Evolutionary conservation across 176 grass and related monocot species (phyloP), one percentile per base, ranked within the genome.

Genomic region (Pharus latifolius): DNA sequence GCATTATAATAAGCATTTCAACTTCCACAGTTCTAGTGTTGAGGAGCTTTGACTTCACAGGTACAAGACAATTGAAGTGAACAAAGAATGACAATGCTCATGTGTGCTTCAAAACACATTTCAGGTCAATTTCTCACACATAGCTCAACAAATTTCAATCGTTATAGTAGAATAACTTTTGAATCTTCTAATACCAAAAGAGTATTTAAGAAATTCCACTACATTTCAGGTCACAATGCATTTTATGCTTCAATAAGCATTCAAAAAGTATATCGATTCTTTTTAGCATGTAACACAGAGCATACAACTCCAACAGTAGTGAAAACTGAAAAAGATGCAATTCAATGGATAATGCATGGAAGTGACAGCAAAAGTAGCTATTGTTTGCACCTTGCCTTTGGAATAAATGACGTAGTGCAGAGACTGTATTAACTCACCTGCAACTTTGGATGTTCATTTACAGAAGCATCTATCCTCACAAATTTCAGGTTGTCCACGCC

Each of bases 391-490:
- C 16, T 16, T 63, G 26, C 19, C 20, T 47, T 53, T 43, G 29
- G 10, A 34, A 45, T 20, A 57, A 28, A 68, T 56, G 40, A n/a
- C n/a, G 2, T 20, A 64, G 23, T 26, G 40, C 37, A 48, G 40
- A 74, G n/a, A 34, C 9, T 38, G 8, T 18, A 30, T 59, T 26
- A 40, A 62, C 55, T 82, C 53, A 92, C 89, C 81, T 92, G 66
- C 60, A 92, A 68, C 74, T 88, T 82, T 43, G 89, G 89, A 75
- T 92, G 89, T 37, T 92, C 89, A 79, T 92, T 92, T 26, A 81
- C 69, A 61, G 84, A 92, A 84, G 78, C 89, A 84, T 88, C 89
- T 32, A 88, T 84, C 19, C 89, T 79, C 50, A 81, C 69, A 69
- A 92, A 82, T 76, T 84, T 92, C 51, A 92, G 69, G 73, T 51